A percentile compares a stretch with the other conserved stretches of the same genome.
Evolutionary conservation across 1,284 basidiomycete species (phyloP).

Genomic region (Vanrija humicola): DNA sequence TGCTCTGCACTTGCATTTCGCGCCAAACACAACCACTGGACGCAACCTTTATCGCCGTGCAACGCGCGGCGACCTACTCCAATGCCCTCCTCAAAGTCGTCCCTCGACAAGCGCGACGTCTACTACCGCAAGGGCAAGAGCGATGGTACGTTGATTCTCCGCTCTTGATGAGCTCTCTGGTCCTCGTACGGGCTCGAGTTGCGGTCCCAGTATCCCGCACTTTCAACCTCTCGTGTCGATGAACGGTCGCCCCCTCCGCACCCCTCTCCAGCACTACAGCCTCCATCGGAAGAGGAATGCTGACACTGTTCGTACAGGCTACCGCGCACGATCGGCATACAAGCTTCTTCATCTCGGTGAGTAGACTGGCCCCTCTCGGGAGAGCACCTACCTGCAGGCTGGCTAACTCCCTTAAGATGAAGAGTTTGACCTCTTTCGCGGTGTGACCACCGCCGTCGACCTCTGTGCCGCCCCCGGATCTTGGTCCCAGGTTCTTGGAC

Average conservation of each 20-base stretch:
- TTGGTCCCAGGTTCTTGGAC: conserved; percentile 45
- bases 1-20: neutral
- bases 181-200: neutral
- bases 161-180: neutral
- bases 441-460: conserved; percentile 53
- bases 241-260: neutral
- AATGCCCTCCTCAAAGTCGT: conserved; percentile 45
- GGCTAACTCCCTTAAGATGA: conserved; percentile 45
- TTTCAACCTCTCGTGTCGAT: neutral
- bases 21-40: neutral
- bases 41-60: too few species aligned
- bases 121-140: conserved; percentile 53
- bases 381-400: neutral
- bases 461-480: conserved; percentile 58
- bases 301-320: conserved; percentile 39
- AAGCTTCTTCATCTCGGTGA: conserved; percentile 49
- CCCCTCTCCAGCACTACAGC: neutral
- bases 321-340: conserved; percentile 57
- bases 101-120: conserved; percentile 53
- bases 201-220: neutral
- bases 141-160: conserved; percentile 17
- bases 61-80: neutral
- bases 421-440: conserved; percentile 53
- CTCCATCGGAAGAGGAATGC: neutral
- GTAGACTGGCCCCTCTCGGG: neutral